Conservation (phyloP, 1,284 basidiomycete species). For the Moesziomyces antarcticus region DNA sequence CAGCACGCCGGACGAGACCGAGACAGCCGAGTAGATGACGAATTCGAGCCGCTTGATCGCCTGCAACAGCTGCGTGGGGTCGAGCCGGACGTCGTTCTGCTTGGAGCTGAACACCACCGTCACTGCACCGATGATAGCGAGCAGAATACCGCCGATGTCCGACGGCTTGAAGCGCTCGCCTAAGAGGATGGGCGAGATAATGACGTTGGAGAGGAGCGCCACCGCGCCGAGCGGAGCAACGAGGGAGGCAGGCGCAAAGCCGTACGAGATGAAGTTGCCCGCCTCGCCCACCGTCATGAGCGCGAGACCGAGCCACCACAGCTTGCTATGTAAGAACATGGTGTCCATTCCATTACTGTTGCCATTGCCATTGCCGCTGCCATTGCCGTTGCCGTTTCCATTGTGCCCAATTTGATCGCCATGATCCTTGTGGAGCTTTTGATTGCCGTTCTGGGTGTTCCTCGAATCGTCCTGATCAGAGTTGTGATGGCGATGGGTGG, state of each 20-base stretch:
- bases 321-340: slow-evolving; percentile 69
- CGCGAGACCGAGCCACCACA: slow-evolving; percentile 92
- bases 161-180: slow-evolving; percentile 70
- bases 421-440: neutral
- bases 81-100: slow-evolving; percentile 52
- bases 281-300: slow-evolving; percentile 91
- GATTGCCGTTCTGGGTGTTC: neutral
- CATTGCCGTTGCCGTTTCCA: neutral
- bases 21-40: slow-evolving; percentile 53
- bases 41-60: slow-evolving; percentile 59
- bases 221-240: slow-evolving; percentile 92
- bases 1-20: slow-evolving; percentile 26
- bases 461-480: slow-evolving; percentile 4
- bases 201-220: slow-evolving; percentile 89
- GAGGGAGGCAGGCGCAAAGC: slow-evolving; percentile 87
- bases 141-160: slow-evolving; percentile 80
- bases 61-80: slow-evolving; percentile 48
- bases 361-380: slow-evolving; percentile 1
- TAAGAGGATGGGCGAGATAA: slow-evolving; percentile 89
- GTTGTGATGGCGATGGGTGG: neutral
- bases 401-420: neutral
- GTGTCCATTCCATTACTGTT: slow-evolving; percentile 38
- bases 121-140: slow-evolving; percentile 64
- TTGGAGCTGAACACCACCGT: slow-evolving; percentile 84
- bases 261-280: slow-evolving; percentile 85